A percentile compares a stretch with the other conserved stretches of the same genome.
Evolutionary conservation across 257 asterid species (phyloP).

Genomic region (Galeopsis tetrahit): DNA sequence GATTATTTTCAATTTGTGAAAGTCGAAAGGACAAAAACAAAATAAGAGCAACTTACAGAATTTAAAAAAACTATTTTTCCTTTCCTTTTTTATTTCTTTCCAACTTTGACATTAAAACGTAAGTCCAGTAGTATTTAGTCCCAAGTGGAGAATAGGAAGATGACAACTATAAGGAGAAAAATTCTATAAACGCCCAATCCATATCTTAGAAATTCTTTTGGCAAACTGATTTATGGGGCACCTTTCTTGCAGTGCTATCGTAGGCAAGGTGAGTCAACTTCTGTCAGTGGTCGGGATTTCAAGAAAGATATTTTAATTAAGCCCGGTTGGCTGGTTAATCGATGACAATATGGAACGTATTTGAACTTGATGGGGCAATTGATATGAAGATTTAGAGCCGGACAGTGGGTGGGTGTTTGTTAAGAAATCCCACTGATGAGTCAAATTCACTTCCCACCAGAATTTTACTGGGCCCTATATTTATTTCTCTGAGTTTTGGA

Average conservation of each 20-base stretch:
- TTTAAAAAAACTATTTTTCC: no score
- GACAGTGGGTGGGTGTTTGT: neutral
- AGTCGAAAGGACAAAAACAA: no score
- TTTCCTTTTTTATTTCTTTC: neutral
- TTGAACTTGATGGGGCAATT: constrained; percentile 2
- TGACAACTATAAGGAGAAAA: neutral
- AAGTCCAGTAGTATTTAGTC: neutral
- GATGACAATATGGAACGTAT: constrained; percentile 47
- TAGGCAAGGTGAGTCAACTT: constrained; percentile 85
- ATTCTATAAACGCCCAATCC: neutral
- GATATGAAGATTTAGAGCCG: constrained; percentile 8
- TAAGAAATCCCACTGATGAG: constrained; percentile 14
- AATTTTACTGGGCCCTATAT: neutral
- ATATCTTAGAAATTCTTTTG: neutral
- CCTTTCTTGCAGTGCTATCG: constrained; percentile 80
- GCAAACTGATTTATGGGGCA: constrained; percentile 20
- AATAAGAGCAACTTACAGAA: no score
- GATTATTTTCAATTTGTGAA: no score
- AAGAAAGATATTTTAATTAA: constrained; percentile 59
- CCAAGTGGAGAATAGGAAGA: neutral
- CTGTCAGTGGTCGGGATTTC: constrained; percentile 74
- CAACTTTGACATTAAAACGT: neutral
- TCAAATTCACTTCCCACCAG: constrained; percentile 12
- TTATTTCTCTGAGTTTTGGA: neutral
- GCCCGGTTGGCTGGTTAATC: constrained; percentile 91